These are phyloP conservation scores for Jackrogersella minutella DNA, from an alignment of 495 filamentous ascomycete species.

Conservation along the genomic window DNA sequence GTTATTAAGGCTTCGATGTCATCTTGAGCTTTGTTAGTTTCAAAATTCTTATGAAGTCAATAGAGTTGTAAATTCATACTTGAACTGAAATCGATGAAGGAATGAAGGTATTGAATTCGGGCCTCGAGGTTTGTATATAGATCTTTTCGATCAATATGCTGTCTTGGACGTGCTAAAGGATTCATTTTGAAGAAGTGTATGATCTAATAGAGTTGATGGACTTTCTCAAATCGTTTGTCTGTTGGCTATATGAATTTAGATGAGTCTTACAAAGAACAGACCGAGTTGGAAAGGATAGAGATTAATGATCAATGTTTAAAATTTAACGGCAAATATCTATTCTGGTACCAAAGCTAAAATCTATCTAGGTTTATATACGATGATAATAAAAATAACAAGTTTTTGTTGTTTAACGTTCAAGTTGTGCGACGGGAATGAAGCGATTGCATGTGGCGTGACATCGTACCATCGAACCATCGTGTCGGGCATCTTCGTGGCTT, in stretches of 20 bases:
- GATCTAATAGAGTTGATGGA: background rate
- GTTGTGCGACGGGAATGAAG: constrained; percentile 17
- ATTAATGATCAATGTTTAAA: background rate
- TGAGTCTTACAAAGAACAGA: background rate
- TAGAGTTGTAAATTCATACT: constrained; percentile 53
- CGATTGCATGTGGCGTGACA: constrained; percentile 38
- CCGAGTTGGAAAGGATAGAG: background rate
- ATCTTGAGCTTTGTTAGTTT: constrained; percentile 48
- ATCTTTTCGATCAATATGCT: constrained; percentile 73
- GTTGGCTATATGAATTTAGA: no score
- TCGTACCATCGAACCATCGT: constrained; percentile 36
- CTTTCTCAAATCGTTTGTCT: no score
- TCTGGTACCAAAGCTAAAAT: background rate
- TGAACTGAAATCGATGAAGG: constrained; percentile 75
- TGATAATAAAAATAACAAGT: background rate
- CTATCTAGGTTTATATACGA: constrained; percentile 5
- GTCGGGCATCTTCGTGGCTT: constrained; percentile 28
- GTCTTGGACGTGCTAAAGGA: constrained; percentile 46
- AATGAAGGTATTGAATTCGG: constrained; percentile 73
- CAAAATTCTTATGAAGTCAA: background rate
- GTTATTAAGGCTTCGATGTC: constrained; percentile 72
- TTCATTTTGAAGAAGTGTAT: constrained; percentile 19
- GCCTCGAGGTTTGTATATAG: constrained; percentile 73
- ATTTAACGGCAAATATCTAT: background rate
- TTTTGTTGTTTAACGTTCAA: background rate